Evolutionary conservation across 1,139 yeast genomes (phyloP).

Genomic region (Pichia sp.): DNA sequence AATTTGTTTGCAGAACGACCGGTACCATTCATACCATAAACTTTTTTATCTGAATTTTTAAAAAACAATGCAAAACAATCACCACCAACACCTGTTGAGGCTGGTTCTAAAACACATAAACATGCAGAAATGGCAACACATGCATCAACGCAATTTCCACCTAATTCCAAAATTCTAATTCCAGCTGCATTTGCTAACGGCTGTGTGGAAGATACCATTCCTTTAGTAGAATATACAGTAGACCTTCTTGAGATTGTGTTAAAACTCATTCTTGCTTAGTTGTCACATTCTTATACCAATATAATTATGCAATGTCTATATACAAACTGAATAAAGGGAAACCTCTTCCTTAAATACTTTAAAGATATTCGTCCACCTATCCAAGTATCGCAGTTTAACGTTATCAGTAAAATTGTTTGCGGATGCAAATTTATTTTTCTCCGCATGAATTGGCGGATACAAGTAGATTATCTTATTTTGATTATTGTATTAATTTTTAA

Average conservation of each 20-base stretch:
- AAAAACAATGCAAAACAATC: constrained; percentile 69
- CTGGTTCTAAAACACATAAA: constrained; percentile 65
- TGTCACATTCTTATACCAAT: no score
- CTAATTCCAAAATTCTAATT: constrained; percentile 52
- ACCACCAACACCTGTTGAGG: constrained; percentile 79
- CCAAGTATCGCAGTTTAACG: no score
- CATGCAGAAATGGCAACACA: constrained; percentile 78
- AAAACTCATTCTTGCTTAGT: constrained; percentile 2
- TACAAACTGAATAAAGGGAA: no score
- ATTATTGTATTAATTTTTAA: no score
- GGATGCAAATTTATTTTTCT: no score
- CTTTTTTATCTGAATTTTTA: constrained; percentile 42
- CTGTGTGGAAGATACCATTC: constrained; percentile 71
- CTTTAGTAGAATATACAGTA: constrained; percentile 68
- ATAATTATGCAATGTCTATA: no score
- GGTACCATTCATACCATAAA: constrained; percentile 68
- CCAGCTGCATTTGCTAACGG: constrained; percentile 78
- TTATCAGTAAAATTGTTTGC: no score
- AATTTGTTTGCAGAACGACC: constrained; percentile 60
- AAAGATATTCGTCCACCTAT: no score
- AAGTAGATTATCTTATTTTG: no score
- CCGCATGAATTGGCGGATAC: no score
- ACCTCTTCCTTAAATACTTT: no score
- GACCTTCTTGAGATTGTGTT: constrained; percentile 54
- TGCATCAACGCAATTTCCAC: constrained; percentile 81